These are phyloP conservation scores for Xylona heveae DNA, from an alignment of 495 filamentous ascomycete species.

Conservation along the genomic window DNA sequence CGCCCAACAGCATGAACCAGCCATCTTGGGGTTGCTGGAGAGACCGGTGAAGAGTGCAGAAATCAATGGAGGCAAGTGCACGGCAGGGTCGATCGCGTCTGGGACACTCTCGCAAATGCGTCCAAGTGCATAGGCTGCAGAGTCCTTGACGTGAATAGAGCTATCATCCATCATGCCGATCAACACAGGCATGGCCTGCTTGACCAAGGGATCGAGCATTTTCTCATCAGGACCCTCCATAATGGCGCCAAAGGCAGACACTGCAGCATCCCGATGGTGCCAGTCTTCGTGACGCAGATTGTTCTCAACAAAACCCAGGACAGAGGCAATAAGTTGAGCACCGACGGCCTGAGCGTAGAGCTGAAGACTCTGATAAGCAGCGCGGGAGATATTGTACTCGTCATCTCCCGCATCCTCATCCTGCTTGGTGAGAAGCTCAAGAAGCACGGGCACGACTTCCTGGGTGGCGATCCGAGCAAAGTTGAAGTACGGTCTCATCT, in stretches of 20 bases:
- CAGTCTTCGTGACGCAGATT: conserved; percentile 82
- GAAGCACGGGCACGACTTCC: conserved; percentile 81
- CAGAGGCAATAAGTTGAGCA: conserved; percentile 54
- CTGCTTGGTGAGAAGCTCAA: conserved; percentile 79
- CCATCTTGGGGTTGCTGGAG: conserved; percentile 87
- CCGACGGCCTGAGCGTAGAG: conserved; percentile 85
- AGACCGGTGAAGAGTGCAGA: conserved; percentile 76
- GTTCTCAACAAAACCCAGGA: conserved; percentile 73
- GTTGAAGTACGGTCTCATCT: conserved; percentile 75
- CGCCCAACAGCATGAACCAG: conserved; percentile 94
- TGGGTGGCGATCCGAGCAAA: conserved; percentile 75
- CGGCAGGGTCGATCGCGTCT: conserved; percentile 61
- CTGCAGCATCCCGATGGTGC: conserved; percentile 82
- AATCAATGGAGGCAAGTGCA: conserved; percentile 67
- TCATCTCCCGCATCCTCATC: conserved; percentile 93
- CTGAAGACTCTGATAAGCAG: conserved; percentile 89
- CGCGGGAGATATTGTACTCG: conserved; percentile 90
- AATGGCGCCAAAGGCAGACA: conserved; percentile 95
- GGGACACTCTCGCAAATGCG: conserved; percentile 85
- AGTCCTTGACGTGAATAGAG: conserved; percentile 80
- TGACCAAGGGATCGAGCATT: conserved; percentile 73
- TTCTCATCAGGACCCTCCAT: conserved; percentile 95
- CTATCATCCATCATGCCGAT: conserved; percentile 92
- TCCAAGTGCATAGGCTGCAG: conserved; percentile 89
- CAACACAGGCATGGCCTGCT: conserved; percentile 76